Evolutionary conservation across 805 yeast species (phyloP).

Genomic region (Candida ortonii): DNA sequence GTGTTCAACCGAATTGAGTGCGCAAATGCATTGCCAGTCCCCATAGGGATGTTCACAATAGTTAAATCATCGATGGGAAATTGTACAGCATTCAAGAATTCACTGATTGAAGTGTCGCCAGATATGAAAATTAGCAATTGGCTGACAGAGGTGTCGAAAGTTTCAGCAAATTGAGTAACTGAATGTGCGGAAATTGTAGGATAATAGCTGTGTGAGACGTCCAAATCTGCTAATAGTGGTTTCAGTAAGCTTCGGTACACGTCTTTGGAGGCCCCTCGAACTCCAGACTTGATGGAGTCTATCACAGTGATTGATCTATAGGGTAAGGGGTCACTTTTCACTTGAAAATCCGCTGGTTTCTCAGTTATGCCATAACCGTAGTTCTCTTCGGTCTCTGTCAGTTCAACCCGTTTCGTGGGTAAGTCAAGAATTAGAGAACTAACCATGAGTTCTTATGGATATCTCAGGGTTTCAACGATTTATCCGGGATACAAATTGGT

Average conservation of each 20-base stretch:
- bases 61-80: conserved; percentile 5
- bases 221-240: conserved; percentile 45
- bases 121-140: conserved; percentile 61
- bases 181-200: conserved; percentile 40
- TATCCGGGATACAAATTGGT: no score
- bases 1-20: conserved; percentile 49
- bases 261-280: conserved; percentile 35
- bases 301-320: conserved; percentile 27
- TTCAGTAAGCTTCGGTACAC: conserved; percentile 41
- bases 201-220: conserved; percentile 36
- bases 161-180: conserved; percentile 39
- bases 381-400: not conserved
- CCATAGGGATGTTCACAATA: conserved; percentile 59
- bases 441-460: no score
- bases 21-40: conserved; percentile 84
- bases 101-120: conserved; percentile 85
- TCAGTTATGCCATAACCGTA: not conserved
- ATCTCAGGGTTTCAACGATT: no score
- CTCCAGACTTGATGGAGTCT: conserved; percentile 53
- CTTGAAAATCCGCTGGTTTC: conserved; percentile 1
- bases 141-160: conserved; percentile 21
- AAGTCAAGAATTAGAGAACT: no score
- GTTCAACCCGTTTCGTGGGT: no score
- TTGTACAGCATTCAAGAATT: conserved; percentile 54
- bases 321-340: not conserved